Conservation (phyloP, 371 early-diverging fungal species). For the Chytridium lagenaria region DNA sequence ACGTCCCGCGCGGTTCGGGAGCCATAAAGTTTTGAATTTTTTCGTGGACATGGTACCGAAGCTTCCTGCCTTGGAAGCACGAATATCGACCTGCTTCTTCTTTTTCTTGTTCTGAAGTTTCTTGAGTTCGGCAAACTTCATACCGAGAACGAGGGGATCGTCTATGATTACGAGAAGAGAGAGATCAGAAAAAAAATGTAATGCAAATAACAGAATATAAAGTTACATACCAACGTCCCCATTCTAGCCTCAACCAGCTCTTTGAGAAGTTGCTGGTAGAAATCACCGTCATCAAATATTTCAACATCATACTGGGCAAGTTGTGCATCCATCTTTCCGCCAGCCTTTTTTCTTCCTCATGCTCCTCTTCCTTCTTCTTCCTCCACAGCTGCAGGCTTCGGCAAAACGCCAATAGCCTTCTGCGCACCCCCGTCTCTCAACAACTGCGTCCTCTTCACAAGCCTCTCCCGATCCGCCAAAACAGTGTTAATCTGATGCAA, state of each 20-base stretch:
- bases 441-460: slow-evolving; percentile 86
- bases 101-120: slow-evolving; percentile 74
- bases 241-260: slow-evolving; percentile 93
- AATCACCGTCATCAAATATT: slow-evolving; percentile 95
- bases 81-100: slow-evolving; percentile 78
- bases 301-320: slow-evolving; percentile 78
- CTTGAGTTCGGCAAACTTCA: slow-evolving; percentile 81
- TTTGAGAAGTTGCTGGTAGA: slow-evolving; percentile 88
- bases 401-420: slow-evolving; percentile 15
- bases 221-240: slow-evolving; percentile 66
- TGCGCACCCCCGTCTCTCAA: slow-evolving; percentile 53
- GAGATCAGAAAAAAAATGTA: slow-evolving; percentile 2
- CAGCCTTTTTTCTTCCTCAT: slow-evolving; percentile 15
- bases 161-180: slow-evolving; percentile 47
- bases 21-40: slow-evolving; percentile 96
- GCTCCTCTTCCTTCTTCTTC: slow-evolving; percentile 17
- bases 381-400: slow-evolving; percentile 29
- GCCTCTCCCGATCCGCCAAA: slow-evolving; percentile 73
- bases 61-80: slow-evolving; percentile 89
- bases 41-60: slow-evolving; percentile 89
- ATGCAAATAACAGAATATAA: not conserved
- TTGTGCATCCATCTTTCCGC: slow-evolving; percentile 48
- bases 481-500: slow-evolving; percentile 75
- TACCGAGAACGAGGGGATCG: slow-evolving; percentile 75
- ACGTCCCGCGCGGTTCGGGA: slow-evolving; percentile 81